A percentile compares a stretch with the other conserved stretches of the same genome.
These are phyloP conservation scores for Mortierella sp. DNA, from an alignment of 371 early-diverging fungal species.

Conservation along the genomic window DNA sequence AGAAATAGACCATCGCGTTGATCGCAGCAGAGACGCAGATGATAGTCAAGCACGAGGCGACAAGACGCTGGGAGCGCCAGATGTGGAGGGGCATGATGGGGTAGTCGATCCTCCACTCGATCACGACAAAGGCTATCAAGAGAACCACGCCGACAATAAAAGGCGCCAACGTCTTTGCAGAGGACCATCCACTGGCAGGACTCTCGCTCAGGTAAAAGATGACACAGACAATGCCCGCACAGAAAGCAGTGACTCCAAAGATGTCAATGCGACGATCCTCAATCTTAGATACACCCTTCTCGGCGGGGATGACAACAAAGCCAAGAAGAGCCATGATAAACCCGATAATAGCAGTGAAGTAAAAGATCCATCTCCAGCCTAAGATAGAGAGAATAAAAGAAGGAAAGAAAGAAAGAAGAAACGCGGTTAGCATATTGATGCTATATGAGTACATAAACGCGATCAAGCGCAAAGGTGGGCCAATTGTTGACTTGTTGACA, in stretches of 20 bases:
- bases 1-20: slow-evolving; percentile 53
- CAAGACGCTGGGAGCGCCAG: slow-evolving; percentile 55
- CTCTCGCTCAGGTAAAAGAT: slow-evolving; percentile 59
- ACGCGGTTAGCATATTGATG: background rate
- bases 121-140: slow-evolving; percentile 45
- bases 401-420: background rate
- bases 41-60: slow-evolving; percentile 50
- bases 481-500: background rate
- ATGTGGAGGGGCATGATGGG: slow-evolving; percentile 57
- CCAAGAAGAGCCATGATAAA: slow-evolving; percentile 54
- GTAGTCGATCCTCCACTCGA: slow-evolving; percentile 38
- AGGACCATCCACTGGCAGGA: slow-evolving; percentile 47
- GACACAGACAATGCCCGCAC: slow-evolving; percentile 48
- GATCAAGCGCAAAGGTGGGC: no score
- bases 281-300: slow-evolving; percentile 7
- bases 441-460: background rate
- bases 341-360: slow-evolving; percentile 56
- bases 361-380: slow-evolving; percentile 64
- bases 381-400: background rate
- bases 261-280: slow-evolving; percentile 36
- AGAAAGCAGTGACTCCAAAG: slow-evolving; percentile 22
- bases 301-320: slow-evolving; percentile 42
- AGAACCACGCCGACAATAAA: slow-evolving; percentile 52
- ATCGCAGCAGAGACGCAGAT: slow-evolving; percentile 51
- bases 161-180: slow-evolving; percentile 45